Percentiles rank a stretch among this genome's conserved stretches.
Conservation (phyloP, 2,329 filamentous ascomycete genomes). For the Colletotrichum falcatum region DNA sequence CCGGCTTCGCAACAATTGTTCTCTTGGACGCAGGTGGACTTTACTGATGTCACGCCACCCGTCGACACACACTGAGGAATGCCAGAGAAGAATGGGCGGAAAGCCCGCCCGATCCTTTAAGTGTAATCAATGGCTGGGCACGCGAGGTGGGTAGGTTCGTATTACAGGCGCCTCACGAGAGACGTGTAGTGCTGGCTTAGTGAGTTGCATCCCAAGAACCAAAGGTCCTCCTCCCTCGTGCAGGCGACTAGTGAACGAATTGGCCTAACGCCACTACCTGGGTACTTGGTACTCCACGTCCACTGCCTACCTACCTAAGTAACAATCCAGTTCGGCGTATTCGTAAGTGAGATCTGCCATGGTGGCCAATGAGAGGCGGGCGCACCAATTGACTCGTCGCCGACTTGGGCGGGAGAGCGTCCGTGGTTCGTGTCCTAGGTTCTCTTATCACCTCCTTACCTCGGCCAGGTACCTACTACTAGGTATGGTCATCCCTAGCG, state of each 20-base stretch:
- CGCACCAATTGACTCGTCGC: conserved; percentile 11
- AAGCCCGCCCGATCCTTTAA: conserved; percentile 13
- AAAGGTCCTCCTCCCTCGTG: conserved; percentile 7
- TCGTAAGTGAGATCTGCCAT: conserved; percentile 10
- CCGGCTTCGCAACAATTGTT: not conserved
- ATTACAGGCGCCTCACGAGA: not conserved
- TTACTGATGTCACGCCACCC: conserved; percentile 21
- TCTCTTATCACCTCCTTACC: conserved; percentile 31
- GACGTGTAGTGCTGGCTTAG: conserved; percentile 12
- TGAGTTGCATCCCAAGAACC: conserved; percentile 7
- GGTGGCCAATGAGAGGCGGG: conserved; percentile 15
- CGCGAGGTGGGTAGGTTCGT: not conserved
- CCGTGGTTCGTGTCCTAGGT: conserved; percentile 31
- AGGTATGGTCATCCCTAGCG: conserved; percentile 4
- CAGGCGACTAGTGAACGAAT: conserved; percentile 17
- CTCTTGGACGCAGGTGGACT: not conserved
- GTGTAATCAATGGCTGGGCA: conserved; percentile 1
- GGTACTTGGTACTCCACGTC: not conserved
- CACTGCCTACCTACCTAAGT: too few relatives aligned
- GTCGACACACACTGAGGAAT: not conserved
- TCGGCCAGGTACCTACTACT: conserved; percentile 7
- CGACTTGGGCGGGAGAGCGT: not conserved
- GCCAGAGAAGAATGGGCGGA: not conserved
- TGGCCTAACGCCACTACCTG: not conserved
- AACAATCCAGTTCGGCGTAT: conserved; percentile 12